Evolutionary conservation across 2,329 filamentous ascomycete genomes (phyloP), one percentile per base, ranked within the genome.

Genomic region (Neoscytalidium dimidiatum): DNA sequence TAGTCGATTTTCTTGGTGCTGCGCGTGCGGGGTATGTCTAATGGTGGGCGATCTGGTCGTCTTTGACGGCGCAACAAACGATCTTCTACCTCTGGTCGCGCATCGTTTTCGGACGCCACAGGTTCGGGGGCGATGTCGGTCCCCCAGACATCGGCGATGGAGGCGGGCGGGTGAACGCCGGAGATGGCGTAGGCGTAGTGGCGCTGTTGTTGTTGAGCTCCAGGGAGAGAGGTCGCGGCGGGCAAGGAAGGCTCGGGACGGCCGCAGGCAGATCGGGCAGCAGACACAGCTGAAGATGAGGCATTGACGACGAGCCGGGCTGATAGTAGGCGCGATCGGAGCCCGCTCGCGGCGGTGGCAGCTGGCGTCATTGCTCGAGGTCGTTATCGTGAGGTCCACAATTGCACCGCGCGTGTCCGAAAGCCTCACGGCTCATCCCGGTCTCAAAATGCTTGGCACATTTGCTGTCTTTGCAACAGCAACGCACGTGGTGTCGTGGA

Each of bases 381-480:
- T 29, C 31, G 56, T 33, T 60, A 60, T 60, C 56, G 56, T 60
- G 56, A 60, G 56, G 56, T 60, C 56, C 56, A 60, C 56, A 60
- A 60, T 60, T 60, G 56, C 51, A 56, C 51, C 51, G 51, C 51
- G 51, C 28, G 31, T 29, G 38, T 19, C 56, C 56, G 56, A 57
- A 21, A 28, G 29, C 35, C 23, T 57, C 52, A 43, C 35, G 52
- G 31, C 2, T n/a, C 29, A 35, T 21, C 33, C 35, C 52, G 23
- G 35, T 26, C 51, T 4, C 51, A 14, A 14, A n/a, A 19, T 21
- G 1, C 52, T 57, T 29, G 35, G 23, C 35, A 14, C 6, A 21
- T 43, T 57, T 57, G 35, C 33, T 26, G 13, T 21, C 21, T 56
- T 56, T 56, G 33, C 29, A 17, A 7, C 35, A n/a, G 44, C 23